Percentiles rank a stretch among this genome's conserved stretches.
These are phyloP conservation scores for Candida xyloterini DNA, from an alignment of 805 yeast genomes.

Conservation along the genomic window DNA sequence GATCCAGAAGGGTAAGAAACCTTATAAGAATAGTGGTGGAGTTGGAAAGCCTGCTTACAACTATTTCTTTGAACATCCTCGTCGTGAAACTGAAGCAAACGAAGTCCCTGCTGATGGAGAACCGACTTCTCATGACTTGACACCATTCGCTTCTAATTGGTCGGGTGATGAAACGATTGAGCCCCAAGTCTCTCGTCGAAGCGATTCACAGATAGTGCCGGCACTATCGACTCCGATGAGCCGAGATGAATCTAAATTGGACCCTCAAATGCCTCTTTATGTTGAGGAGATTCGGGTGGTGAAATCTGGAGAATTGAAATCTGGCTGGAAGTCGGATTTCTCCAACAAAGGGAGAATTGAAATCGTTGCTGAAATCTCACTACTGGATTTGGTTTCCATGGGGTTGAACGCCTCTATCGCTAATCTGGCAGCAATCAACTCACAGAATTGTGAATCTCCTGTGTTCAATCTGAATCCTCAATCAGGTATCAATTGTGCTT, in stretches of 20 bases:
- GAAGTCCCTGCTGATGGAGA: neutral
- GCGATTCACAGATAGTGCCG: conserved; percentile 5
- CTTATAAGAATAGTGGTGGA: conserved; percentile 31
- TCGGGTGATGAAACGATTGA: conserved; percentile 18
- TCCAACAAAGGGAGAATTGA: conserved; percentile 75
- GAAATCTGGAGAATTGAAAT: conserved; percentile 74
- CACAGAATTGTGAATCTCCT: conserved; percentile 33
- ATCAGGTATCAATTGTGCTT: conserved; percentile 52
- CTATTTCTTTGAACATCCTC: conserved; percentile 28
- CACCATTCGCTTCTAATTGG: conserved; percentile 20
- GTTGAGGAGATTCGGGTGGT: conserved; percentile 74
- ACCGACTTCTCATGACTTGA: conserved; percentile 2
- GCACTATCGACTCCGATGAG: conserved; percentile 3
- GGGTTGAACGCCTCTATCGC: conserved; percentile 34
- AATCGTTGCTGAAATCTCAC: conserved; percentile 66
- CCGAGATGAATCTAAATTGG: conserved; percentile 4
- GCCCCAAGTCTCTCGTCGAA: conserved; percentile 13
- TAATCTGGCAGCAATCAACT: conserved; percentile 30
- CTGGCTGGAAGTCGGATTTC: conserved; percentile 96
- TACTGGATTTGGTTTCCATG: conserved; percentile 55
- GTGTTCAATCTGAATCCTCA: conserved; percentile 27
- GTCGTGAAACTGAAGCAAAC: conserved; percentile 7
- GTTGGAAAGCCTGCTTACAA: conserved; percentile 25
- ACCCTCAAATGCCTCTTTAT: conserved; percentile 35
- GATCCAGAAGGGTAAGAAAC: conserved; percentile 23